Conservation (phyloP, 805 yeast genomes). For the Candida loeiensis region DNA sequence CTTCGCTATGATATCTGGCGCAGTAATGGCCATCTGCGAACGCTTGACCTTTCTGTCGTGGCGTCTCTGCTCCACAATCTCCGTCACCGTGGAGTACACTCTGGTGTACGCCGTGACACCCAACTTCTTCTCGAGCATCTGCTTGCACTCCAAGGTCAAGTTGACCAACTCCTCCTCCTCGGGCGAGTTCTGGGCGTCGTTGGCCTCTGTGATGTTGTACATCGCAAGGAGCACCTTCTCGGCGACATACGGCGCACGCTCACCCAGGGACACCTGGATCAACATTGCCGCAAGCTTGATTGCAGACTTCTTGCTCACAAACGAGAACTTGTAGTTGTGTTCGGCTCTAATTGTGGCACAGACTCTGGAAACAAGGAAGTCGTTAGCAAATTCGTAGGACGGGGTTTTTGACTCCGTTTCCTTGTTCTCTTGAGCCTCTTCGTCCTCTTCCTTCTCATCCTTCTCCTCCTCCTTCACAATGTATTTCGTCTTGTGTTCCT, state of each 20-base stretch:
- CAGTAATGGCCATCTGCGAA: constrained; percentile 68
- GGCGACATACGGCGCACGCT: constrained; percentile 40
- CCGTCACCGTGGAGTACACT: constrained; percentile 62
- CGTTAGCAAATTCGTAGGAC: constrained; percentile 39
- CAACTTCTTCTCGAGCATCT: constrained; percentile 60
- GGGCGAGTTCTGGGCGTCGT: constrained; percentile 37
- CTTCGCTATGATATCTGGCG: constrained; percentile 80
- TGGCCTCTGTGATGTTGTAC: constrained; percentile 43
- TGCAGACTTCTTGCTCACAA: constrained; percentile 60
- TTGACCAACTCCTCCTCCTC: constrained; percentile 50
- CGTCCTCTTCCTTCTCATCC: constrained; percentile 17
- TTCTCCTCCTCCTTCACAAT: constrained; percentile 16
- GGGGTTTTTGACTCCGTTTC: constrained; percentile 12
- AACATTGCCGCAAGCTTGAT: constrained; percentile 70
- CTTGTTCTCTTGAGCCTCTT: constrained; percentile 17
- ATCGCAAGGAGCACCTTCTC: constrained; percentile 55
- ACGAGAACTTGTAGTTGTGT: constrained; percentile 46
- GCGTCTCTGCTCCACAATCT: constrained; percentile 56
- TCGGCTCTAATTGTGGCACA: constrained; percentile 67
- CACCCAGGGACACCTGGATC: constrained; percentile 45
- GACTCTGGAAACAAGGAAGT: constrained; percentile 62
- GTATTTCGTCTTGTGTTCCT: constrained; percentile 37
- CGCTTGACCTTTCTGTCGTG: constrained; percentile 72
- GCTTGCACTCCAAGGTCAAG: constrained; percentile 62
- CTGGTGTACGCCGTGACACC: constrained; percentile 69